These are phyloP conservation scores for Acacia acuminata DNA, from an alignment of 306 rosid species.

Conservation along the genomic window DNA sequence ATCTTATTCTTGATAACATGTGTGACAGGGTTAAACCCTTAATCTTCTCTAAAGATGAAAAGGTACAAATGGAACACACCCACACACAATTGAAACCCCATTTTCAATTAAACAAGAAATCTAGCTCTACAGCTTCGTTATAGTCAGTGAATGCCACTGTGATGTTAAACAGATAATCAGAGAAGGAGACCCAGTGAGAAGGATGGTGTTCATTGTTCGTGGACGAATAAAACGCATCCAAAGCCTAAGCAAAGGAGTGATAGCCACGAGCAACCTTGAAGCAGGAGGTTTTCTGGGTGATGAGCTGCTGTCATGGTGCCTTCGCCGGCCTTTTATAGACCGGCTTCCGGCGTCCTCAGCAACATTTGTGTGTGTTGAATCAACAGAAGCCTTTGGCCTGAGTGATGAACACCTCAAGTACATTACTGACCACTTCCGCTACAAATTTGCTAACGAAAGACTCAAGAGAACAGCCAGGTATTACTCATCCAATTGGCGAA, in stretches of 20 bases:
- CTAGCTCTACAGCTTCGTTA: background rate
- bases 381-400: constrained; percentile 86
- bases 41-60: constrained; percentile 85
- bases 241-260: constrained; percentile 87
- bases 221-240: constrained; percentile 75
- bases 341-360: constrained; percentile 92
- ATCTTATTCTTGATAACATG: constrained; percentile 93
- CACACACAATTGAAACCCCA: background rate
- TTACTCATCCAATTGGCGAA: constrained; percentile 97
- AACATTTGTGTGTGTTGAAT: constrained; percentile 69
- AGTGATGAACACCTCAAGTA: constrained; percentile 66
- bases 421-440: constrained; percentile 91
- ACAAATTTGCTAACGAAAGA: constrained; percentile 88
- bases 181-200: constrained; percentile 94
- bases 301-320: constrained; percentile 94
- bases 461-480: constrained; percentile 90
- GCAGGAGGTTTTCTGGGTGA: constrained; percentile 91
- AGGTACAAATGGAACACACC: constrained; percentile 46
- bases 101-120: background rate
- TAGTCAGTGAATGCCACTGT: background rate
- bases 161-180: constrained; percentile 66
- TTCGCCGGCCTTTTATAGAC: constrained; percentile 80
- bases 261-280: constrained; percentile 80
- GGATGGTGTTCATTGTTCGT: constrained; percentile 82
- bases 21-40: constrained; percentile 87